These are phyloP conservation scores for Boletus subcaerulescens DNA, from an alignment of 768 basidiomycete species.

Conservation along the genomic window DNA sequence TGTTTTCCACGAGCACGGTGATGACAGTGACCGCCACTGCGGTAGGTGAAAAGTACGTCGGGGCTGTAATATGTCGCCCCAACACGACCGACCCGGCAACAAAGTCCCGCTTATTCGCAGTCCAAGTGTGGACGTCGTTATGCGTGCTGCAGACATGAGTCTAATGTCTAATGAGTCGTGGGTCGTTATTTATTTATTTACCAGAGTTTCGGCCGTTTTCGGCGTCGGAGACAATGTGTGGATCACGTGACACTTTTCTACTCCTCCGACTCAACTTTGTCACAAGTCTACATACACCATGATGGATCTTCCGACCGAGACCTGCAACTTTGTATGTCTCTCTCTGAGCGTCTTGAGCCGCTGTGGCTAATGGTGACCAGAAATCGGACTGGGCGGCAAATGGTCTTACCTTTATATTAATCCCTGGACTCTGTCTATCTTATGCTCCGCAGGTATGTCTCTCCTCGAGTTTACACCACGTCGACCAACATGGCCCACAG, in stretches of 20 bases:
- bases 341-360: rapidly evolving
- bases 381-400: slow-evolving; percentile 67
- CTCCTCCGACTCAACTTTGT: too few relatives aligned
- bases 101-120: not conserved
- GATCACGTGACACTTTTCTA: not conserved
- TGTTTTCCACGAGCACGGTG: not conserved
- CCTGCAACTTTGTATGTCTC: slow-evolving; percentile 21
- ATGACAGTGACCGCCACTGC: not conserved
- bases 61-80: not conserved
- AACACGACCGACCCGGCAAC: slow-evolving; percentile 1
- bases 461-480: not conserved
- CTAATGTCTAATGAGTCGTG: too few relatives aligned
- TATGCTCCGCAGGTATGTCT: slow-evolving; percentile 74
- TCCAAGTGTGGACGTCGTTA: slow-evolving; percentile 1
- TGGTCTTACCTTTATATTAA: slow-evolving; percentile 57
- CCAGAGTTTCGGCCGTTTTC: not conserved
- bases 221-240: not conserved
- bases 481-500: slow-evolving; percentile 34
- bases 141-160: slow-evolving; percentile 3
- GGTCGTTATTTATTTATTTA: too few relatives aligned
- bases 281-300: too few relatives aligned
- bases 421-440: slow-evolving; percentile 77
- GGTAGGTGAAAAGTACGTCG: slow-evolving; percentile 15
- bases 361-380: slow-evolving; percentile 34
- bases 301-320: not conserved